Evolutionary conservation across 2,329 filamentous ascomycete species (phyloP).

Genomic region (Aspergillus costaricaensis): DNA sequence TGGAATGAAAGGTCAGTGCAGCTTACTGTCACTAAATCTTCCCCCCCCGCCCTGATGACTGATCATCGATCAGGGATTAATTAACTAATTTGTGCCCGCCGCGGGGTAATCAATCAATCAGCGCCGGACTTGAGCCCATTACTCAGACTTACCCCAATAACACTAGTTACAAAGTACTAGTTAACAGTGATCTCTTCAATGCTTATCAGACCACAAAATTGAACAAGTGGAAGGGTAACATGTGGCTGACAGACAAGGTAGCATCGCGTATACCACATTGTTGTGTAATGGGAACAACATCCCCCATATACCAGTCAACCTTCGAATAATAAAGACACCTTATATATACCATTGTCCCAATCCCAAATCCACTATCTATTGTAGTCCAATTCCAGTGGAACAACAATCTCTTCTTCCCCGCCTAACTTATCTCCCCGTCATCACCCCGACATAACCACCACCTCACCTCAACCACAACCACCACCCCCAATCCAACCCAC

Average conservation of each 20-base stretch:
- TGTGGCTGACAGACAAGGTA: constrained; percentile 12
- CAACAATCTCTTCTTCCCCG: neutral
- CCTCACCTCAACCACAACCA: neutral
- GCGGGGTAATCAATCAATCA: constrained; percentile 8
- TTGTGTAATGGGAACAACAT: constrained; percentile 10
- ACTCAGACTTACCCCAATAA: too few species aligned
- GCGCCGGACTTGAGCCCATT: neutral
- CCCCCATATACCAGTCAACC: neutral
- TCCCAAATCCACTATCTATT: too few species aligned
- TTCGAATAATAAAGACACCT: neutral
- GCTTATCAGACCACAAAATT: neutral
- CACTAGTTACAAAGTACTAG: neutral
- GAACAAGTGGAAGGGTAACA: neutral
- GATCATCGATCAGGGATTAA: constrained; percentile 6
- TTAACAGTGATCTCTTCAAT: neutral
- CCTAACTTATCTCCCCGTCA: neutral
- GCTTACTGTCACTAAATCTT: neutral
- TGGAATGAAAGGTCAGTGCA: neutral
- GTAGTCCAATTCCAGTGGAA: neutral
- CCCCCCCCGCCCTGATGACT: neutral
- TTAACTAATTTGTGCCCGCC: neutral
- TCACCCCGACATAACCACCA: neutral
- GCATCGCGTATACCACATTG: constrained; percentile 15
- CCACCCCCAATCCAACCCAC: neutral
- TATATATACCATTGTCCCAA: neutral